Base-by-base conservation (phyloP, 306 rosid genomes). In the Pterocarpus macrocarpus region DNA sequence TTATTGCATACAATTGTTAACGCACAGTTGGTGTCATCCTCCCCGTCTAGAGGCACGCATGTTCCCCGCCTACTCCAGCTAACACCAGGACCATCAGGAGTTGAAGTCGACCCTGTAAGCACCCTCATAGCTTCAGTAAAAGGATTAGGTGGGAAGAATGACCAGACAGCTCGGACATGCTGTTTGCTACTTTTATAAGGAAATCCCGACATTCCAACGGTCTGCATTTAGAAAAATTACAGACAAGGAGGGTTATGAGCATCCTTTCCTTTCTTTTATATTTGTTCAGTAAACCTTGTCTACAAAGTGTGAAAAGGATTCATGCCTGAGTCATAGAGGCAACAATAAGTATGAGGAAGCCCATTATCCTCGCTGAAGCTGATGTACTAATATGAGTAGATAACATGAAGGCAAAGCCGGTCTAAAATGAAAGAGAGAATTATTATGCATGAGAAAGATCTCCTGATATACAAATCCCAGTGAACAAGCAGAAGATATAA, bases 91-190 rank as follows among this genome's bases (percentile, higher is more conserved):
- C 82, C 92, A 73, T 87, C 83, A 57, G 91, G 75, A 35, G 85
- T 89, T 53, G 85, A n/a, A 57, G 89, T 89, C 58, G 94, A 95
- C 1, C 39, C 35, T 33, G 92, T 71, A 52, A 95, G 98, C 36
- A 92, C 44, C 2, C 8, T 0, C 84, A 95, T 75, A 72, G 88
- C 97, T 87, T 88, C 35, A 75, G 97, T 86, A 59, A 95, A 91
- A 82, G 92, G 94, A 75, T 93, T 93, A 16, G 99, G 99, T 0
- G 99, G 97, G 89, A 91, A 92, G 28, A 95, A 55, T 50, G 99
- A 91, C 95, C 95, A 91, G 83, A 88, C 2, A 57, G 11, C 2
- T 81, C 84, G 88, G 35, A 58, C 71, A 68, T 44, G 80, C 13
- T 0, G 0, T 22, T 0, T 0, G 2, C 28, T 1, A 22, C 28